Conservation (phyloP, 2,329 filamentous ascomycete species). For the Colletotrichum brevisporum region DNA sequence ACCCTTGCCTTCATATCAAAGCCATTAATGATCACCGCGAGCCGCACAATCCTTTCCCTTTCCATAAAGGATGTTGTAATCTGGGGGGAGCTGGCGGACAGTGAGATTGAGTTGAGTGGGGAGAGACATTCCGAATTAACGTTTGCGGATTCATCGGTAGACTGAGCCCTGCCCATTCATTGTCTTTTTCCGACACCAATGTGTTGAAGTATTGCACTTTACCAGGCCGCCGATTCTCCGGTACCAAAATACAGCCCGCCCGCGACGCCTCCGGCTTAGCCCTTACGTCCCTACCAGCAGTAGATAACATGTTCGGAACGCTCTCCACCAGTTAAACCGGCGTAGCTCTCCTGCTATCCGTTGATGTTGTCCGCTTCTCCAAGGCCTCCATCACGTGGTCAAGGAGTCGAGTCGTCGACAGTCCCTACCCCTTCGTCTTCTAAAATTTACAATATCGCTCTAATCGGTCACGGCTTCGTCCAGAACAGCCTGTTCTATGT, state of each 20-base stretch:
- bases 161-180: constrained; percentile 16
- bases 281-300: constrained; percentile 15
- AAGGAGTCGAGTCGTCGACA: neutral
- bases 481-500: constrained; percentile 26
- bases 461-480: constrained; percentile 31
- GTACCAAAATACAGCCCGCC: constrained; percentile 27
- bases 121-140: constrained; percentile 19
- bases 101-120: neutral
- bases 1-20: too few species aligned
- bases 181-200: constrained; percentile 34
- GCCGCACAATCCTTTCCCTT: too few species aligned
- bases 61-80: too few species aligned
- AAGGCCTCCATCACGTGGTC: constrained; percentile 8
- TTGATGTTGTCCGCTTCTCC: constrained; percentile 9
- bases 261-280: constrained; percentile 1
- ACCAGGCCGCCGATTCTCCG: constrained; percentile 28
- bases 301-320: neutral
- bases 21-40: too few species aligned
- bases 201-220: constrained; percentile 33
- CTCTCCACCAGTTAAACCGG: constrained; percentile 2
- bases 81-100: too few species aligned
- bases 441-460: constrained; percentile 38
- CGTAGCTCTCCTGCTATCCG: constrained; percentile 8
- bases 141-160: constrained; percentile 25
- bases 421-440: constrained; percentile 17